Percentiles rank a stretch among this genome's conserved stretches.
phyloP scores from a whole-genome alignment of 2,329 filamentous ascomycete genomes.

The Aureobasidium sp. region DNA sequence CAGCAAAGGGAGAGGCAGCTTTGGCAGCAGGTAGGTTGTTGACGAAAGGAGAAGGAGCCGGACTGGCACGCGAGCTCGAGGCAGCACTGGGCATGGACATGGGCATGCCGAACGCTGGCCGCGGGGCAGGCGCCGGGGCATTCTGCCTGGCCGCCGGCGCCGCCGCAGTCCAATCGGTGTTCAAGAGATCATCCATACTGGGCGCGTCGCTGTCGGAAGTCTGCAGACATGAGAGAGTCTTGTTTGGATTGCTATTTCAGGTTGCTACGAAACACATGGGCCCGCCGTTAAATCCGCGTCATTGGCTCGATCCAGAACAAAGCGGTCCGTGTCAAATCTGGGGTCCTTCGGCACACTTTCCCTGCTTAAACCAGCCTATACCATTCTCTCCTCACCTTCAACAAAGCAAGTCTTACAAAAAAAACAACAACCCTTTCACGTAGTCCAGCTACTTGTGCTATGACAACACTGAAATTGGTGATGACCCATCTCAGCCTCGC shows the following conservation, averaged over 20 bases:
- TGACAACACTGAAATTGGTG: too few relatives aligned
- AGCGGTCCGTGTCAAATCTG: constrained; percentile 3
- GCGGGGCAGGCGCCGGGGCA: constrained; percentile 17
- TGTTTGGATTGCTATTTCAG: constrained; percentile 4
- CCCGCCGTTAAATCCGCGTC: constrained; percentile 10
- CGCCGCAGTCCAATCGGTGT: constrained; percentile 39
- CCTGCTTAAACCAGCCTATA: background rate
- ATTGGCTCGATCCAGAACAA: background rate
- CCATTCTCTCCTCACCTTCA: background rate
- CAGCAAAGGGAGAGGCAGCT: constrained; percentile 39
- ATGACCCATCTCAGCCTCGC: background rate
- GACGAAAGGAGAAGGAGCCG: constrained; percentile 35
- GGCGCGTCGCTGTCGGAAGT: background rate
- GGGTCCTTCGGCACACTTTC: background rate
- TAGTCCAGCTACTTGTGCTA: background rate
- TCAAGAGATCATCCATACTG: constrained; percentile 43
- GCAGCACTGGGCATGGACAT: constrained; percentile 20
- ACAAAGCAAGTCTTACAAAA: background rate
- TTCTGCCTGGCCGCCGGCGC: constrained; percentile 9
- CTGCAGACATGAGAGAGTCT: background rate
- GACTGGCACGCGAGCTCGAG: constrained; percentile 31
- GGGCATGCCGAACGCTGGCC: constrained; percentile 23
- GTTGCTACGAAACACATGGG: constrained; percentile 9
- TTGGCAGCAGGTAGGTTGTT: constrained; percentile 35
- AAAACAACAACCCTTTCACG: too few relatives aligned